Percentiles rank a stretch among this genome's conserved stretches.
Conservation (phyloP, 129 eudicot genomes). For the Flaveria sonorensis region DNA sequence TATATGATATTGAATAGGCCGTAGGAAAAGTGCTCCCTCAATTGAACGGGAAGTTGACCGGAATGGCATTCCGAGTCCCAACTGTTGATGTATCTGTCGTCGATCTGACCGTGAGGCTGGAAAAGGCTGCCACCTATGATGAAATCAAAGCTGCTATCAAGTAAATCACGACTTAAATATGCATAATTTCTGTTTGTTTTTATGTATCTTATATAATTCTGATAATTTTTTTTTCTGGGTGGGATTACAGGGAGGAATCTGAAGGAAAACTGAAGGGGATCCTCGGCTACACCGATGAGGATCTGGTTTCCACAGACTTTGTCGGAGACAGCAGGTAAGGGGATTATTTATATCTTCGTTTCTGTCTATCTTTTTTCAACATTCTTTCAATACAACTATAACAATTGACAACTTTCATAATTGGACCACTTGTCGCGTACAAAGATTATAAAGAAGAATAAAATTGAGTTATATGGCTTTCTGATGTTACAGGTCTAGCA, state of each 20-base stretch:
- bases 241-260: constrained; percentile 62
- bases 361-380: not conserved
- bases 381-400: not conserved
- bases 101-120: constrained; percentile 84
- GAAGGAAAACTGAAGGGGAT: constrained; percentile 78
- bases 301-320: constrained; percentile 78
- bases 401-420: not conserved
- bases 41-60: constrained; percentile 82
- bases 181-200: not conserved
- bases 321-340: constrained; percentile 68
- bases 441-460: constrained; percentile 9
- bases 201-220: not conserved
- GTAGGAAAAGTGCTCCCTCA: constrained; percentile 87
- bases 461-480: constrained; percentile 6
- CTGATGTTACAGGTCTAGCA: constrained; percentile 61
- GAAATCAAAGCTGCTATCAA: constrained; percentile 82
- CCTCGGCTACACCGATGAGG: constrained; percentile 74
- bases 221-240: not conserved
- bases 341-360: not conserved
- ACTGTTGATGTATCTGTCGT: constrained; percentile 92
- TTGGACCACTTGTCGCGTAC: not conserved
- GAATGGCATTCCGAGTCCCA: constrained; percentile 87
- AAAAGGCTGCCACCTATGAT: constrained; percentile 70
- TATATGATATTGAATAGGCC: constrained; percentile 42
- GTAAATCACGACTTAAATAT: constrained; percentile 25